Evolutionary conservation across 768 basidiomycete genomes (phyloP).

Genomic region (Chalciporus pseudorubinellus): DNA sequence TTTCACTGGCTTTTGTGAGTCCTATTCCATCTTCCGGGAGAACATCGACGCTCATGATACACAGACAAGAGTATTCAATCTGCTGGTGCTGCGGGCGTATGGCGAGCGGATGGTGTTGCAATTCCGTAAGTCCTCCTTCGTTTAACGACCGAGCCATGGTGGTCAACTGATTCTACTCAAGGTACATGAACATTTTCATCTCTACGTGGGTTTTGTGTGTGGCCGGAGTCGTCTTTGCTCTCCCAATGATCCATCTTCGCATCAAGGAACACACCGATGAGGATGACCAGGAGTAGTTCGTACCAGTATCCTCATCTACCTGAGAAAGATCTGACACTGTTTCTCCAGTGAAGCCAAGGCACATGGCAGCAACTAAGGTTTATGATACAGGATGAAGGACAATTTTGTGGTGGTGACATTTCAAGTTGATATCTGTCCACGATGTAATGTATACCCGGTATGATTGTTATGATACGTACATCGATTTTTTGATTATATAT

Average conservation of each 20-base stretch:
- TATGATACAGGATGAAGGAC: neutral
- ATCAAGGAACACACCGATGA: constrained; percentile 59
- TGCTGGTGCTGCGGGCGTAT: constrained; percentile 69
- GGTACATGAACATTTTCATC: constrained; percentile 68
- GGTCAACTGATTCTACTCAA: constrained; percentile 9
- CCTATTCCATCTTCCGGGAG: neutral
- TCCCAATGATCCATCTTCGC: constrained; percentile 72
- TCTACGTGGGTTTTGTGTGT: constrained; percentile 74
- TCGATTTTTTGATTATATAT: neutral
- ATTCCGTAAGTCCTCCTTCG: constrained; percentile 49
- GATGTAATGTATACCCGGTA: too few relatives aligned
- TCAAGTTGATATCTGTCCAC: neutral
- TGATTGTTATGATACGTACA: too few relatives aligned
- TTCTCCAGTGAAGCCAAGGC: constrained; percentile 13
- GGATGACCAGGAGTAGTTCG: constrained; percentile 52
- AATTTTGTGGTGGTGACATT: neutral
- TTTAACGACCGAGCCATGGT: neutral
- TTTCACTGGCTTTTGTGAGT: constrained; percentile 79
- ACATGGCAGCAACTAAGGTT: neutral
- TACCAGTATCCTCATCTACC: neutral
- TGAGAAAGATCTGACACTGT: constrained; percentile 2
- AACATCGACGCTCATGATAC: constrained; percentile 3
- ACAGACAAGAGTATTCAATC: constrained; percentile 74
- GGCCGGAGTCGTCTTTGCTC: constrained; percentile 59
- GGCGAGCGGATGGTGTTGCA: constrained; percentile 64